Evolutionary conservation across 495 filamentous ascomycete genomes (phyloP).

Genomic region (Chaetomidium leptoderma): DNA sequence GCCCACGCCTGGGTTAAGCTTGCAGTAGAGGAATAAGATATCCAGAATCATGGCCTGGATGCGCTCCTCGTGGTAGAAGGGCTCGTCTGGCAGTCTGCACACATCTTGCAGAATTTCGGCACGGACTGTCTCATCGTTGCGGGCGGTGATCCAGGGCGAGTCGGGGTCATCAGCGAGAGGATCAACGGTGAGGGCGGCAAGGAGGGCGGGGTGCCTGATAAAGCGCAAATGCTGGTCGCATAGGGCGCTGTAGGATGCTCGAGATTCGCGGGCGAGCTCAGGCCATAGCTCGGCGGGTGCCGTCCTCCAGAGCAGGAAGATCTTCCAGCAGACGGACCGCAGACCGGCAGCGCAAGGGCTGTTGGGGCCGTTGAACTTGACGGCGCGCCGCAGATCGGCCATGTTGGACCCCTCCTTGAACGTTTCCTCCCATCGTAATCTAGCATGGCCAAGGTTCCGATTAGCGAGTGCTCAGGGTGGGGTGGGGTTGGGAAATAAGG

Average conservation of each 20-base stretch:
- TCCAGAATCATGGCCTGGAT: constrained; percentile 82
- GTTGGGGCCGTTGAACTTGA: constrained; percentile 52
- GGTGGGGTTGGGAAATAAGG: neutral
- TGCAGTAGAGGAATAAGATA: constrained; percentile 89
- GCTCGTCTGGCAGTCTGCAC: constrained; percentile 84
- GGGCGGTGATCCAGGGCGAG: constrained; percentile 83
- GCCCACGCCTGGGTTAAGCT: constrained; percentile 79
- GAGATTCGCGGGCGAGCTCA: constrained; percentile 58
- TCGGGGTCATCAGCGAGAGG: constrained; percentile 82
- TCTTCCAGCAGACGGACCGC: constrained; percentile 92
- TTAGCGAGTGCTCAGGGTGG: neutral
- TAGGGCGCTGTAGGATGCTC: constrained; percentile 67
- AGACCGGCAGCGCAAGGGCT: constrained; percentile 67
- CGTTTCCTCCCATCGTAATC: constrained; percentile 61
- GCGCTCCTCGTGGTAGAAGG: constrained; percentile 75
- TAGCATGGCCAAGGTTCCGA: constrained; percentile 29
- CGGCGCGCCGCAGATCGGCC: constrained; percentile 59
- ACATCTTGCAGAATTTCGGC: constrained; percentile 95
- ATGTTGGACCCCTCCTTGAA: constrained; percentile 57
- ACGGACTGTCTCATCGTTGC: constrained; percentile 76
- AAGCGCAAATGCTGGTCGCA: constrained; percentile 70
- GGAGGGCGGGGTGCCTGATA: constrained; percentile 75
- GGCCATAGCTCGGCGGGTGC: constrained; percentile 66
- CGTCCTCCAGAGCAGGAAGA: constrained; percentile 74
- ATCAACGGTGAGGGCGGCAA: constrained; percentile 65